These are phyloP conservation scores for Mucor saturninus DNA, from an alignment of 371 early-diverging fungal species.

Conservation along the genomic window DNA sequence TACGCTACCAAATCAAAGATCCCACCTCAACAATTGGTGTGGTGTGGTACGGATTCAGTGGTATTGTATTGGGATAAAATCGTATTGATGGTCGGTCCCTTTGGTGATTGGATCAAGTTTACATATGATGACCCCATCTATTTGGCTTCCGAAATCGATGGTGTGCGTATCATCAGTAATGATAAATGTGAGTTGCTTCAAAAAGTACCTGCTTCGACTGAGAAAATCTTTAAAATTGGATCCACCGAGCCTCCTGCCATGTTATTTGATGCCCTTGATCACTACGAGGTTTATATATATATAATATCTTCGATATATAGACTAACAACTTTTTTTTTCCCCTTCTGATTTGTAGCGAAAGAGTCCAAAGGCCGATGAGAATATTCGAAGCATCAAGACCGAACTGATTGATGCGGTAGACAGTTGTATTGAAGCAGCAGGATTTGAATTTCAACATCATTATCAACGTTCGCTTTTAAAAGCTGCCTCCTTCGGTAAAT, in stretches of 20 bases:
- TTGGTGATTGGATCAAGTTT: conserved; percentile 89
- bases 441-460: conserved; percentile 77
- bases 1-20: conserved; percentile 71
- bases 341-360: conserved; percentile 53
- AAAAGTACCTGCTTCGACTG: conserved; percentile 84
- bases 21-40: conserved; percentile 81
- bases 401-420: conserved; percentile 89
- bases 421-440: conserved; percentile 93
- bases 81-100: conserved; percentile 90
- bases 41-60: conserved; percentile 98
- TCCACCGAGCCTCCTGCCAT: conserved; percentile 94
- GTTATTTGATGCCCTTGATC: conserved; percentile 91
- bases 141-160: conserved; percentile 90
- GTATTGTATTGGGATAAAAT: conserved; percentile 83
- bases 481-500: conserved; percentile 96
- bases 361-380: conserved; percentile 93
- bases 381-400: conserved; percentile 82
- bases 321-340: too few species aligned
- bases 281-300: conserved; percentile 70
- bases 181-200: conserved; percentile 85
- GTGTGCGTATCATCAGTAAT: conserved; percentile 87
- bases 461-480: conserved; percentile 82
- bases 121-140: conserved; percentile 80
- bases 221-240: conserved; percentile 91
- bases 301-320: too few species aligned